Conservation (phyloP, 1,284 basidiomycete genomes). For the Tremellales sp. region DNA sequence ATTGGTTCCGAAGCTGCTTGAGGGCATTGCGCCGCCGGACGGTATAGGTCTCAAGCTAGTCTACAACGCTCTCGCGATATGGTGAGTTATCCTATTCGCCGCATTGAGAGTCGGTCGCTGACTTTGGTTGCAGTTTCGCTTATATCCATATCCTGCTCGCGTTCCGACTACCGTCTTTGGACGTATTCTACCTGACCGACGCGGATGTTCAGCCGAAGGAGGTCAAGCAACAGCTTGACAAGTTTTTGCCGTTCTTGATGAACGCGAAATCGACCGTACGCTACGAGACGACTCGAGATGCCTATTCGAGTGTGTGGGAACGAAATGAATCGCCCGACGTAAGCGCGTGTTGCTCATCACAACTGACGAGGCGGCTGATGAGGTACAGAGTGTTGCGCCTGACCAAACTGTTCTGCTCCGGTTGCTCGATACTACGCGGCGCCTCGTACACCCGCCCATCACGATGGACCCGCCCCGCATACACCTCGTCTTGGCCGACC, state of each 20-base stretch:
- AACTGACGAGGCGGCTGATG: no score
- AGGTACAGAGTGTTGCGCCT: not conserved
- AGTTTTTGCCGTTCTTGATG: constrained; percentile 34
- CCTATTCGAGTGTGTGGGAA: constrained; percentile 41
- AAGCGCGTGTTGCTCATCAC: no score
- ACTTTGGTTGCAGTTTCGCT: constrained; percentile 32
- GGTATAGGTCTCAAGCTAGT: constrained; percentile 25
- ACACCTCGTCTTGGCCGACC: constrained; percentile 28
- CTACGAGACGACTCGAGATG: constrained; percentile 23
- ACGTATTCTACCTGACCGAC: constrained; percentile 5
- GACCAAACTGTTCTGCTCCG: constrained; percentile 11
- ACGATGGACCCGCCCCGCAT: constrained; percentile 24
- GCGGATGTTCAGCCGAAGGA: constrained; percentile 10
- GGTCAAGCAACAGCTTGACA: constrained; percentile 18
- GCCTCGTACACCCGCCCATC: constrained; percentile 36
- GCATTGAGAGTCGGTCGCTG: not conserved
- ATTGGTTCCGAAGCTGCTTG: constrained; percentile 6
- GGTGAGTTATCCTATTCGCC: constrained; percentile 21
- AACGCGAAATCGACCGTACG: constrained; percentile 35
- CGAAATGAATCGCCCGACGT: constrained; percentile 18
- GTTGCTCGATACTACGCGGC: constrained; percentile 18
- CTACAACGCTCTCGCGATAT: constrained; percentile 41
- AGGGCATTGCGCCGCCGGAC: constrained; percentile 10
- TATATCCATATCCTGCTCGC: constrained; percentile 40
- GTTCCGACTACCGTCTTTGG: constrained; percentile 33